Conservation (phyloP, 2,329 filamentous ascomycete species). For the Rutstroemia sp. region DNA sequence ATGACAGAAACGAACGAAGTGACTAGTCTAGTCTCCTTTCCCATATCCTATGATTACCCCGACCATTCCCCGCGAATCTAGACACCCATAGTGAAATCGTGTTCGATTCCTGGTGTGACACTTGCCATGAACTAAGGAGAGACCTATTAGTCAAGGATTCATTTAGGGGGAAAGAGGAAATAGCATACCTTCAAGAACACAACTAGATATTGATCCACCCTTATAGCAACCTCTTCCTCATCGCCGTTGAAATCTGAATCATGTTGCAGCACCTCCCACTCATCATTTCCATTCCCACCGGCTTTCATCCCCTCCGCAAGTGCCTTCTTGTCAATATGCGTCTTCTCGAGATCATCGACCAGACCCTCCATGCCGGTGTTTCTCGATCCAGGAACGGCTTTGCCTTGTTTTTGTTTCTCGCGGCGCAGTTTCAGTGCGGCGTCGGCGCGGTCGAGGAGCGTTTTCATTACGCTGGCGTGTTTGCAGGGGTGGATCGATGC, state of each 20-base stretch:
- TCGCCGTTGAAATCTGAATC: conserved; percentile 47
- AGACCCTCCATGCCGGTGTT: conserved; percentile 71
- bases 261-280: conserved; percentile 59
- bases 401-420: conserved; percentile 64
- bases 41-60: not conserved
- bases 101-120: conserved; percentile 94
- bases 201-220: conserved; percentile 83
- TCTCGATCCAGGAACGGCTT: conserved; percentile 37
- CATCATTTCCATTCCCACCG: conserved; percentile 44
- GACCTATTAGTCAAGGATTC: not conserved
- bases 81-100: conserved; percentile 95
- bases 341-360: conserved; percentile 68
- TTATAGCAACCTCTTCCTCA: conserved; percentile 72
- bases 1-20: no score
- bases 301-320: conserved; percentile 38
- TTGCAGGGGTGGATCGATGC: conserved; percentile 95
- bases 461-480: conserved; percentile 97
- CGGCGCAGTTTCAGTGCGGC: conserved; percentile 83
- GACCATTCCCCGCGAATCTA: conserved; percentile 32
- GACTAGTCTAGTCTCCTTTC: not conserved
- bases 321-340: conserved; percentile 41
- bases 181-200: conserved; percentile 69
- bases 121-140: conserved; percentile 68
- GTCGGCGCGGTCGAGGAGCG: conserved; percentile 88
- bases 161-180: not conserved